Evolutionary conservation across 1,284 basidiomycete genomes (phyloP), one percentile per base, ranked within the genome.

Genomic region (Rhodotorula mucilaginosa): DNA sequence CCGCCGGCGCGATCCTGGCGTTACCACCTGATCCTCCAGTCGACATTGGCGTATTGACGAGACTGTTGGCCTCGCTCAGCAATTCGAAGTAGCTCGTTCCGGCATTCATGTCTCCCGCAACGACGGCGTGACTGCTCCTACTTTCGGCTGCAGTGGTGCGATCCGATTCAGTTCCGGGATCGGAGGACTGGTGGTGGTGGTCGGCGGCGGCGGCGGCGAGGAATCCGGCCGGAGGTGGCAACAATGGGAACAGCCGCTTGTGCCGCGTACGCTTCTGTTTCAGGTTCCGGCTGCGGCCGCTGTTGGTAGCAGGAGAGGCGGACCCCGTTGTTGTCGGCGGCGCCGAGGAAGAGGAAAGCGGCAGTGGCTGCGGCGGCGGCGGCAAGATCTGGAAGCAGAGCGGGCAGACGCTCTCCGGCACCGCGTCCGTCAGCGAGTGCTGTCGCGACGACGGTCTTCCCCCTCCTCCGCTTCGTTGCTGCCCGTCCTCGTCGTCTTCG

Each of bases 1-100:
- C 21, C 16, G 23, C 21, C 16, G 19, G 34, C 19, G 23, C 8
- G 23, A 29, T 56, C 29, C 26, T 12, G n/a, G 54, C 54, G 39
- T 54, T 26, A 26, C n/a, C n/a, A 54, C 10, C 19, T 26, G 26
- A 26, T 26, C 26, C 23, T 13, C 46, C 19, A 0, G 74, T 76
- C 29, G 70, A 56, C 23, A 54, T 54, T 3, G 74, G 72, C 18
- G 70, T 56, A 18, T 67, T 64, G 19, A 64, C 63, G 3, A 59
- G 47, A 47, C 70, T 72, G 62, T 69, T 70, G 5, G 67, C 72
- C 47, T 76, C 70, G 34, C 67, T 68, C 10, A 76, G 67, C 5
- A 76, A 58, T 34, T 61, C 58, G 16, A 72, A 74, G 67, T 74
- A 72, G n/a, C 23, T 26, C 21, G 58, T 31, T 18, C 61, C 44